Evolutionary conservation across 805 yeast species (phyloP).

Genomic region (Candida jianshihensis): DNA sequence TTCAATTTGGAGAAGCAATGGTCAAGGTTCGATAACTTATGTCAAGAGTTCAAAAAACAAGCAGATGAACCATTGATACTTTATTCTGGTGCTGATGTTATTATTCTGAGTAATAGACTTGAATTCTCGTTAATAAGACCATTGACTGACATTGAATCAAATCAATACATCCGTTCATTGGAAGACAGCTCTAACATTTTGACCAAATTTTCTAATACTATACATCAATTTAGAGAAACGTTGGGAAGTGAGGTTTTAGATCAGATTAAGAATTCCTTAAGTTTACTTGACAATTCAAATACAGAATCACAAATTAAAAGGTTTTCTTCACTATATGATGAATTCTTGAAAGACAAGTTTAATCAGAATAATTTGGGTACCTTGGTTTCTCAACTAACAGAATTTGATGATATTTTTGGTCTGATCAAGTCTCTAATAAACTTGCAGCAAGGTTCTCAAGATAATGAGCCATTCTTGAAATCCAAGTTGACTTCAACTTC

Average conservation of each 20-base stretch:
- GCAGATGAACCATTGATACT: constrained; percentile 55
- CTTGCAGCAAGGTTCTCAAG: constrained; percentile 14
- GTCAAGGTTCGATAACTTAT: constrained; percentile 61
- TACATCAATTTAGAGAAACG: constrained; percentile 34
- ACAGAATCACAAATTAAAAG: constrained; percentile 26
- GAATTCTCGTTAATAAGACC: constrained; percentile 29
- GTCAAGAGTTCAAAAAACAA: constrained; percentile 60
- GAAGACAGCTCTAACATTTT: constrained; percentile 6
- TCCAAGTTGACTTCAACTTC: constrained; percentile 19
- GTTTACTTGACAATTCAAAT: constrained; percentile 31
- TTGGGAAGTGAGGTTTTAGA: constrained; percentile 30
- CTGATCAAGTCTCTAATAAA: constrained; percentile 32
- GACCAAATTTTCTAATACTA: constrained; percentile 25
- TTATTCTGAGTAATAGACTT: constrained; percentile 29
- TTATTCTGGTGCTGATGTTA: constrained; percentile 27
- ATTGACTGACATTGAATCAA: constrained; percentile 27
- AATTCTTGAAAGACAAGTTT: constrained; percentile 33
- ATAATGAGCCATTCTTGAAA: constrained; percentile 4
- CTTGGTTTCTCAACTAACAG: constrained; percentile 34
- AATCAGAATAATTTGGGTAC: constrained; percentile 30
- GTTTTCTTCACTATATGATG: constrained; percentile 32
- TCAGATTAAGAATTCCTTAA: constrained; percentile 27
- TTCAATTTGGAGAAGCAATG: constrained; percentile 45
- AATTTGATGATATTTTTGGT: constrained; percentile 29
- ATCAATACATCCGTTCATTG: constrained; percentile 22